Evolutionary conservation across 257 asterid genomes (phyloP).

Genomic region (Nemophila menziesii): DNA sequence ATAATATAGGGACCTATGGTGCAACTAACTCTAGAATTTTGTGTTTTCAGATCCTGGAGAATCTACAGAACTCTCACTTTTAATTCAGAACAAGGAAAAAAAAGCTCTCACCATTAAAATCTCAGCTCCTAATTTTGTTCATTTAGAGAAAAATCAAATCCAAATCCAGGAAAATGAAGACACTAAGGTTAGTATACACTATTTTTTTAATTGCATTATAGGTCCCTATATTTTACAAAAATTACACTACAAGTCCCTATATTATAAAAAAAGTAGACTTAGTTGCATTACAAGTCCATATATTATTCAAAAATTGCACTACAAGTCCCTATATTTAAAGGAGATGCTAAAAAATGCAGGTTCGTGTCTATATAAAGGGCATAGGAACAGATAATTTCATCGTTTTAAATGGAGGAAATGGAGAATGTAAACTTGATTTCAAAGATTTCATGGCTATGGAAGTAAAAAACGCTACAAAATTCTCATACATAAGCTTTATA

Average conservation of each 20-base stretch:
- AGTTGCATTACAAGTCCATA: not conserved
- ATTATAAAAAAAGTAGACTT: not conserved
- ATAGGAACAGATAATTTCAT: conserved; percentile 32
- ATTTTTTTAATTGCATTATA: not conserved
- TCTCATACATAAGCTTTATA: conserved; percentile 17
- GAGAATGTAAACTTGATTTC: conserved; percentile 51
- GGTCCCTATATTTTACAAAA: not conserved
- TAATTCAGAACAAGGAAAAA: conserved; percentile 71
- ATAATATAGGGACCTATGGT: no score
- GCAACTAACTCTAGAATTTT: no score
- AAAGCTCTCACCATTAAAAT: conserved; percentile 32
- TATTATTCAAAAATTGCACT: not conserved
- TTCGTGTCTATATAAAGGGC: conserved; percentile 44
- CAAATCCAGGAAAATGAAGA: conserved; percentile 51
- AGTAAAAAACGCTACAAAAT: conserved; percentile 15
- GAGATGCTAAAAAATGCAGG: conserved; percentile 25
- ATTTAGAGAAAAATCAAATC: conserved; percentile 39
- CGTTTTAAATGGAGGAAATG: conserved; percentile 37
- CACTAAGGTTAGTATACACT: conserved; percentile 37
- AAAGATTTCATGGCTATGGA: conserved; percentile 30
- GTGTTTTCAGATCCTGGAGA: conserved; percentile 49
- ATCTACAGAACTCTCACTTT: conserved; percentile 65
- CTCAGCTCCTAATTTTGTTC: conserved; percentile 53
- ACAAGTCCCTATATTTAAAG: not conserved
- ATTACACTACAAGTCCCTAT: not conserved